phyloP scores from a whole-genome alignment of 345 rosid species.

The Theobroma cacao region DNA sequence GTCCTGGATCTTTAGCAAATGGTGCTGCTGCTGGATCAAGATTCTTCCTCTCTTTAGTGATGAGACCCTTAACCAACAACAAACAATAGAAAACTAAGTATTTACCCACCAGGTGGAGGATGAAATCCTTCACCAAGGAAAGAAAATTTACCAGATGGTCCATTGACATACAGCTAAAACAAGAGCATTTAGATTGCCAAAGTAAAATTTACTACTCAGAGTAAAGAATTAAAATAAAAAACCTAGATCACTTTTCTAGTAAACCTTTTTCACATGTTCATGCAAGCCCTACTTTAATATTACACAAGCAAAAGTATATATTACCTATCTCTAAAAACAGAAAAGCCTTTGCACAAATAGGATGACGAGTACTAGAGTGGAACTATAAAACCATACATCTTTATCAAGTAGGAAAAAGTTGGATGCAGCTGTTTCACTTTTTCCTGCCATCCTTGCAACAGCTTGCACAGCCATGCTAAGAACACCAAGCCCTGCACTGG shows the following conservation, averaged over 20 bases:
- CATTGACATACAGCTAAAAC: conserved; percentile 7
- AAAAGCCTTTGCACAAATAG: not conserved
- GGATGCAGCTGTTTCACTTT: conserved; percentile 42
- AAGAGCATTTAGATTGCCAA: not conserved
- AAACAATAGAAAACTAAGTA: not conserved
- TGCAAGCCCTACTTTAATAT: not conserved
- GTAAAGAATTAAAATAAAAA: not conserved
- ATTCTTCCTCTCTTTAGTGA: conserved; percentile 85
- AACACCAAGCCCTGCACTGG: conserved; percentile 99
- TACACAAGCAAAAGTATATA: not conserved
- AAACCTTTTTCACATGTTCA: not conserved
- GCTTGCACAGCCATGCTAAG: conserved; percentile 77
- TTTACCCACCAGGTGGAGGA: not conserved
- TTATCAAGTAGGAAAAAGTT: conserved; percentile 80
- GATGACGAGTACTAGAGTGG: conserved; percentile 1
- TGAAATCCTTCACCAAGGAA: not conserved
- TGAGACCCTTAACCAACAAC: conserved; percentile 63
- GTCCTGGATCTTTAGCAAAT: conserved; percentile 75
- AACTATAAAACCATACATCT: conserved; percentile 58
- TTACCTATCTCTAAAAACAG: not conserved
- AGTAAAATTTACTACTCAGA: not conserved
- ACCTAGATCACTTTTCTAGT: not conserved
- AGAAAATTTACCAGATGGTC: conserved; percentile 1
- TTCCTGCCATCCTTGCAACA: conserved; percentile 75
- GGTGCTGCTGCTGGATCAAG: conserved; percentile 83